Conservation (phyloP, 345 rosid species). For the Populus pruinosa region DNA sequence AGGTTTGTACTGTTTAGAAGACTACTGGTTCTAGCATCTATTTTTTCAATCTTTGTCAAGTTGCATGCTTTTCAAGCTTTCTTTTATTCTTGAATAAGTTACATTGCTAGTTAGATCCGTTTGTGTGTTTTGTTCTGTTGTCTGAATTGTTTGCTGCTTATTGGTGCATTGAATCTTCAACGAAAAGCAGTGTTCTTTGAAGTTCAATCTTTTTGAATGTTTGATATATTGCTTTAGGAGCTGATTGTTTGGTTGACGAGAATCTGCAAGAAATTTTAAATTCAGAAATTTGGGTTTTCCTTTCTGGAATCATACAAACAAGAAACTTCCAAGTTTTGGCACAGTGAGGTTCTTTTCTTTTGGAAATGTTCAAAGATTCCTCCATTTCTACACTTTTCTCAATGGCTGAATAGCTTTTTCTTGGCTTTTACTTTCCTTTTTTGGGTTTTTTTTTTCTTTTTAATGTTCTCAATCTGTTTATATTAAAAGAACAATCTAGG, state of each 20-base stretch:
- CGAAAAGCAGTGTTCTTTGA: neutral
- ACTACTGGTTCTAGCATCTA: neutral
- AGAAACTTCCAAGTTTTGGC: neutral
- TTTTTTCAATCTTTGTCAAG: neutral
- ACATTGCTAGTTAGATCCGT: slow-evolving; percentile 17
- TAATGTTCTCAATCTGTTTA: neutral
- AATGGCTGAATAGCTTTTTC: neutral
- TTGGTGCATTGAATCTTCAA: neutral
- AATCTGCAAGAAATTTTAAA: slow-evolving; percentile 14
- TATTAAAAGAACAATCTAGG: neutral
- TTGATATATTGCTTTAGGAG: neutral
- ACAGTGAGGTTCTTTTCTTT: neutral
- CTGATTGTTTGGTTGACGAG: slow-evolving; percentile 18
- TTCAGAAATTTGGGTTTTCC: neutral
- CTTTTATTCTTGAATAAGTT: neutral
- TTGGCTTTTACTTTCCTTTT: neutral
- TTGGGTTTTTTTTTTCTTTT: neutral
- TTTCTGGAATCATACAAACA: neutral
- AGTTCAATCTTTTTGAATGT: neutral
- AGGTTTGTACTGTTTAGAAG: slow-evolving; percentile 46
- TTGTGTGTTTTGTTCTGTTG: neutral
- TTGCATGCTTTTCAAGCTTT: neutral
- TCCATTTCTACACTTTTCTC: neutral
- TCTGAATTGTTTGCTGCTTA: neutral
- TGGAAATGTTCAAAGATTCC: neutral